Evolutionary conservation across 2,329 filamentous ascomycete species (phyloP).

Genomic region (Mycocentrospora acerina): DNA sequence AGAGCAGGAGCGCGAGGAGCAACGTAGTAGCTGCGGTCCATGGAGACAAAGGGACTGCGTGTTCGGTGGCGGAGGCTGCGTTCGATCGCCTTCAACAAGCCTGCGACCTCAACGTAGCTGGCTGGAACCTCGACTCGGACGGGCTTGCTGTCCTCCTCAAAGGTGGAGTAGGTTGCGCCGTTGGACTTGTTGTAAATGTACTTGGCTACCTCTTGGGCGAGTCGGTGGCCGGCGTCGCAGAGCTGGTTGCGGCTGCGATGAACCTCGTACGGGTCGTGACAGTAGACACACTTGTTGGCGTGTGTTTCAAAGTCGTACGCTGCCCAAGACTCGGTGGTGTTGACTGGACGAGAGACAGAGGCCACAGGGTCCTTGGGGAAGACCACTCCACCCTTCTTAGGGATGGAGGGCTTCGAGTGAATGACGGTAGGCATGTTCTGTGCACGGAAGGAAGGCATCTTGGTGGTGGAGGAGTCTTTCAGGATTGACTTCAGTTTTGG

Average conservation of each 20-base stretch:
- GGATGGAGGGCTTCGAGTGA: constrained; percentile 29
- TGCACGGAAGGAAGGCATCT: constrained; percentile 35
- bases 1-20: constrained; percentile 38
- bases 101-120: constrained; percentile 43
- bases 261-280: constrained; percentile 48
- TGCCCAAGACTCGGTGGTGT: constrained; percentile 47
- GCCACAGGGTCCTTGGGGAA: constrained; percentile 42
- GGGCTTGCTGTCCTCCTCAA: constrained; percentile 43
- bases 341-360: constrained; percentile 45
- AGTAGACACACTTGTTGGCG: constrained; percentile 47
- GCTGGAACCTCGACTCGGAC: constrained; percentile 49
- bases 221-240: constrained; percentile 46
- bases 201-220: constrained; percentile 49
- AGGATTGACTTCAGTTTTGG: constrained; percentile 31
- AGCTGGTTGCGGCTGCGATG: constrained; percentile 44
- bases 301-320: constrained; percentile 52
- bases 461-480: constrained; percentile 32
- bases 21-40: constrained; percentile 47
- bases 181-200: constrained; percentile 46
- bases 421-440: constrained; percentile 39
- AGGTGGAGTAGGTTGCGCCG: constrained; percentile 38
- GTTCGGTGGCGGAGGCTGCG: constrained; percentile 41
- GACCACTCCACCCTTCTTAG: constrained; percentile 38
- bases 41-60: constrained; percentile 44
- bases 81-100: constrained; percentile 47